Evolutionary conservation across 2,329 filamentous ascomycete genomes (phyloP), one percentile per base, ranked within the genome.

Genomic region (Bisporella sp.): DNA sequence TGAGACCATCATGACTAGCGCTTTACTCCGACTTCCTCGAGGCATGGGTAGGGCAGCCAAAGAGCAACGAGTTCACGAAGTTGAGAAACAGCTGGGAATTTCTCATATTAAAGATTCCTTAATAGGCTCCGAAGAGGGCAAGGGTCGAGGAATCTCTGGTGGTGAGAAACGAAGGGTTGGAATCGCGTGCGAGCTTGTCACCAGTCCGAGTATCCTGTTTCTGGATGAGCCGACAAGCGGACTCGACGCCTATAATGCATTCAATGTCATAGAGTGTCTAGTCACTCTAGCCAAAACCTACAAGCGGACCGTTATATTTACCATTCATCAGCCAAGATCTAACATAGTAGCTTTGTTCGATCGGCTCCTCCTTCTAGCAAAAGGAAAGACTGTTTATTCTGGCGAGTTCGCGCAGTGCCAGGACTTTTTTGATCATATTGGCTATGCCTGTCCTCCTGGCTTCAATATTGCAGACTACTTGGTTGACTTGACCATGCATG

Each of bases 381-480:
- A 89, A 58, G 93, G 93, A 30, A 85, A 85, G 61, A 87, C 89
- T 1, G 93, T 99, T 6, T 99, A 95, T 67, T 97, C 93, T 3
- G 93, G 93, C 0, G 88, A 89, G 1, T 95, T 97, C 66, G 74
- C 80, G 1, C 84, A 84, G 57, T 99, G 93, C 65, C 93, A 99
- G 66, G 74, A 81, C 21, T 99, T 96, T 66, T 99, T 99, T 61
- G 89, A 96, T 63, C 78, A 82, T 44, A 84, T 96, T 54, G 95
- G 93, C 41, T 99, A 96, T 67, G 76, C 87, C 45, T 99, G 95
- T 64, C 93, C 93, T 8, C 86, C 91, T 29, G 95, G 95, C 2
- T 99, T 97, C 78, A 99, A 99, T 63, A 97, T 99, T 68, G 93
- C 93, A 4, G 93, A 99, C 67, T 99, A 96, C 64, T 79, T 99